Evolutionary conservation across 192 early-diverging fungal species (phyloP), one percentile per base, ranked within the genome.

Genomic region (Dissophora ornata): DNA sequence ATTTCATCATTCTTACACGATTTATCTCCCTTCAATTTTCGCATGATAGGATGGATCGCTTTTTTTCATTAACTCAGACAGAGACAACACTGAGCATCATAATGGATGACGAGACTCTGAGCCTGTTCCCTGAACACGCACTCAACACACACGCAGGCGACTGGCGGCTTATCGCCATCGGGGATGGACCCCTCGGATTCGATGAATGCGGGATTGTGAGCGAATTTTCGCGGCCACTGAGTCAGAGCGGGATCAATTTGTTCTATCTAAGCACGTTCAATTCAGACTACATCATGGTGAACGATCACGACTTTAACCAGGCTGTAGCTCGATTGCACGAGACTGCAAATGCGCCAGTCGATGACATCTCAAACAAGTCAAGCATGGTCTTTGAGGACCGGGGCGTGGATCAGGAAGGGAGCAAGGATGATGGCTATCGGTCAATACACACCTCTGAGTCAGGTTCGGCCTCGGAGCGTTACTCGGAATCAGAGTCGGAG

Each of bases 251-350:
- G 18, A 77, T 77, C 47, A 25, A 59, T 3, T 26, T 77, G 11
- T 77, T 77, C 46, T 77, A 77, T 50, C 52, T 77, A 33, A 77
- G 73, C 38, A 77, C 73, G n/a, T 77, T 77, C 54, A 62, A 29
- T 30, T 77, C 73, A 8, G 73, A 77, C 32, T 77, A 77, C 26
- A 51, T 77, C 15, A 77, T 77, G 73, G 73, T 77, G 33, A 77
- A 67, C 33, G 73, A 77, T 12, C 49, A 62, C 34, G 73, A 77
- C 30, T 77, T 77, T 62, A 64, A 77, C 9, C 50, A 44, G 40
- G 73, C 73, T 32, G 63, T 77, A 11, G n/a, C 49, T 1, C 60
- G 59, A 56, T 32, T 77, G 12, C 58, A 57, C 21, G 18, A 57
- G 46, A 77, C 65, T 8, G 73, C 73, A 16, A 61, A 58, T 16